A percentile compares a stretch with the other conserved stretches of the same genome.
phyloP scores from a whole-genome alignment of 305 asterid genomes.

The Rubia tinctorum region DNA sequence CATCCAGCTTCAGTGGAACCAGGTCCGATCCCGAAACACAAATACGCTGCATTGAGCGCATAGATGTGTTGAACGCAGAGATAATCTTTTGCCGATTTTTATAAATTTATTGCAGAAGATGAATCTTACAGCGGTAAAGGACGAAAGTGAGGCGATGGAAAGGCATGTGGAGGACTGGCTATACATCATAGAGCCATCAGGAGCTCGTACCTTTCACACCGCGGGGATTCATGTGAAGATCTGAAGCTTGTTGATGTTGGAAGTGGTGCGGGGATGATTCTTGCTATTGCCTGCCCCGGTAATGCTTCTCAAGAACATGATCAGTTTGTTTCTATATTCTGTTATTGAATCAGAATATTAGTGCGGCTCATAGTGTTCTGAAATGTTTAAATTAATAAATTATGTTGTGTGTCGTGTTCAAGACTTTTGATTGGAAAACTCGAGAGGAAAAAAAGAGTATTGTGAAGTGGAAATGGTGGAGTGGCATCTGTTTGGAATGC shows the following conservation, averaged over 20 bases:
- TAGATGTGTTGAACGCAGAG: neutral
- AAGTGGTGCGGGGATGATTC: conserved; percentile 84
- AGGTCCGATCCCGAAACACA: conserved; percentile 36
- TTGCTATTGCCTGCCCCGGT: conserved; percentile 92
- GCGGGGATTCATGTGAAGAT: conserved; percentile 56
- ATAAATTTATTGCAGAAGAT: conserved; percentile 52
- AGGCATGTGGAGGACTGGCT: conserved; percentile 88
- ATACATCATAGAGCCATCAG: conserved; percentile 57
- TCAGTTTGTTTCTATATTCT: neutral
- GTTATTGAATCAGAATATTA: neutral
- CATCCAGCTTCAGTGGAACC: conserved; percentile 86
- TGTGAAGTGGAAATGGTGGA: neutral
- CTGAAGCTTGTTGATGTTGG: conserved; percentile 83
- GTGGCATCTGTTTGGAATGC: neutral
- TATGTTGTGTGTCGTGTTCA: neutral
- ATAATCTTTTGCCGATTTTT: neutral
- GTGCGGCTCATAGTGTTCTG: neutral
- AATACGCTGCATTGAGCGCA: neutral
- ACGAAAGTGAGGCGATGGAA: conserved; percentile 76
- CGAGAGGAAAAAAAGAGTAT: neutral
- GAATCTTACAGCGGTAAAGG: conserved; percentile 86
- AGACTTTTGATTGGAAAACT: neutral
- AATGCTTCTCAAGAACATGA: neutral
- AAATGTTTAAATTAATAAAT: neutral
- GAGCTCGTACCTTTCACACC: conserved; percentile 39